These are phyloP conservation scores for Peziza echinospora DNA, from an alignment of 495 filamentous ascomycete genomes.

Conservation along the genomic window DNA sequence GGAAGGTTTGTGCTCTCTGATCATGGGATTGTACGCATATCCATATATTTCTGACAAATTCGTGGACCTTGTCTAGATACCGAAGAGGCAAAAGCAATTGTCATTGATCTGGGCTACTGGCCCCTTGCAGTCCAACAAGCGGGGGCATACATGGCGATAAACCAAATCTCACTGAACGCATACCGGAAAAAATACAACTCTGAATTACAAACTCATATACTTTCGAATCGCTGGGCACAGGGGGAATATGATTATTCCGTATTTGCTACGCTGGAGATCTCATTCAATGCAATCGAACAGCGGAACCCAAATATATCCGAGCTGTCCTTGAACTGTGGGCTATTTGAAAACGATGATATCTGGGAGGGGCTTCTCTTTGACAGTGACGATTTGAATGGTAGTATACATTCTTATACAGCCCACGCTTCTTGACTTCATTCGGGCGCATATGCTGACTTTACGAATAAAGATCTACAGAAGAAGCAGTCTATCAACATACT, in stretches of 20 bases:
- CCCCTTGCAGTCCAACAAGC: slow-evolving; percentile 10
- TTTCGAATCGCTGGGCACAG: slow-evolving; percentile 1
- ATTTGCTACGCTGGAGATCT: no score
- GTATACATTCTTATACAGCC: no score
- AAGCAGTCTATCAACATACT: neutral
- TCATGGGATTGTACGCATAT: neutral
- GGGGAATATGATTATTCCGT: neutral
- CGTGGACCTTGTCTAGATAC: neutral
- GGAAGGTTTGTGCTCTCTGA: neutral
- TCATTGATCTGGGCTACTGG: slow-evolving; percentile 4
- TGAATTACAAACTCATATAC: no score
- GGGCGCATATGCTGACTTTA: neutral
- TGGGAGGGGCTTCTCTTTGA: slow-evolving; percentile 1
- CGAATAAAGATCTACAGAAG: neutral
- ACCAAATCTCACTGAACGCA: slow-evolving; percentile 4
- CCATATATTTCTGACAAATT: neutral
- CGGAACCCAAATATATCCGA: neutral
- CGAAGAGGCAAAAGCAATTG: slow-evolving; percentile 5
- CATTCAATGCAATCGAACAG: slow-evolving; percentile 4
- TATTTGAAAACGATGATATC: slow-evolving; percentile 8
- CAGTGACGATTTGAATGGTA: neutral
- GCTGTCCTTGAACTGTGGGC: slow-evolving; percentile 6
- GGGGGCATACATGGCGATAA: slow-evolving; percentile 8
- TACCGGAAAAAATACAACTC: no score
- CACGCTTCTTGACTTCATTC: neutral